These are phyloP conservation scores for Cokeromyces recurvatus DNA, from an alignment of 371 early-diverging fungal species.

Conservation along the genomic window DNA sequence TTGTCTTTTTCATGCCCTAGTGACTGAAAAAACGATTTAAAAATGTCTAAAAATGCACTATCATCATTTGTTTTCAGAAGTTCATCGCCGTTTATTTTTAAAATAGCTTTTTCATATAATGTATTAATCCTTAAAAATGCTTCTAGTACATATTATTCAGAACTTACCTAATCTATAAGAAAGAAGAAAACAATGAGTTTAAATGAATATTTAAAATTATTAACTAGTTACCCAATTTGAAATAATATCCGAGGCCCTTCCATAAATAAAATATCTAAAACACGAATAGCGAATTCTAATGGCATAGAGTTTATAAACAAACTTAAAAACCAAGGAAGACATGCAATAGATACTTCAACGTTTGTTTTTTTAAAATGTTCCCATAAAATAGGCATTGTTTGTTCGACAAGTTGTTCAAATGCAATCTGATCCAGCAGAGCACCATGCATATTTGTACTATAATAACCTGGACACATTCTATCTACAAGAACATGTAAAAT, in stretches of 20 bases:
- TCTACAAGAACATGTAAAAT: constrained; percentile 86
- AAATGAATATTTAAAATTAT: neutral
- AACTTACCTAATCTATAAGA: neutral
- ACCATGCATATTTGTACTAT: constrained; percentile 96
- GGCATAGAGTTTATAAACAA: constrained; percentile 94
- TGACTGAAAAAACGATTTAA: constrained; percentile 71
- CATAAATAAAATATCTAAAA: constrained; percentile 93
- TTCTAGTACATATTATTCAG: too few species aligned
- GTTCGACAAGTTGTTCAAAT: constrained; percentile 82
- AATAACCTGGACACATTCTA: constrained; percentile 90
- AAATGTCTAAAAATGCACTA: constrained; percentile 80
- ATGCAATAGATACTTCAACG: constrained; percentile 92
- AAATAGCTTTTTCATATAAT: too few species aligned
- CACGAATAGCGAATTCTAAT: constrained; percentile 77
- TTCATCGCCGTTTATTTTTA: constrained; percentile 89
- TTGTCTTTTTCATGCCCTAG: constrained; percentile 62
- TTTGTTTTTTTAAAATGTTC: constrained; percentile 80
- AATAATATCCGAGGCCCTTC: constrained; percentile 93
- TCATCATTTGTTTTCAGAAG: constrained; percentile 84
- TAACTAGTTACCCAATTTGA: constrained; percentile 69
- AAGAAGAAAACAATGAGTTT: neutral
- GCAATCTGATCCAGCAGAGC: constrained; percentile 93
- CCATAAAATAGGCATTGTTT: constrained; percentile 73
- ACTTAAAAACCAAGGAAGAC: constrained; percentile 95
- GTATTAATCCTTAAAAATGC: too few species aligned